These are phyloP conservation scores for Talaromyces sp. DNA, from an alignment of 2,329 filamentous ascomycete species.

Conservation along the genomic window DNA sequence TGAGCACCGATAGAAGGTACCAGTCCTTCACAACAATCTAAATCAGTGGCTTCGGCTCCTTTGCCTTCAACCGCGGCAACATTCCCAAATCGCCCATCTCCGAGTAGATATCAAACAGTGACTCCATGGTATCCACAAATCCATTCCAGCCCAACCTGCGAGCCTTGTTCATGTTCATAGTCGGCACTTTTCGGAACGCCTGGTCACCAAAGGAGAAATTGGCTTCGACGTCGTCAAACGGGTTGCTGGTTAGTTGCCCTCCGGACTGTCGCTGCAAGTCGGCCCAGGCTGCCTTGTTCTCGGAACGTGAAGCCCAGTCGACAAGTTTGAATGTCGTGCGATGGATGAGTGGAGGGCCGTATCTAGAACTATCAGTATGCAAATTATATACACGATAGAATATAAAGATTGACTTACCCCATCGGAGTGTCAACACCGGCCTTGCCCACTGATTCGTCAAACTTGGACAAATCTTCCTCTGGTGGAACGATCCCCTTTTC, in stretches of 20 bases:
- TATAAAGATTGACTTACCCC: background rate
- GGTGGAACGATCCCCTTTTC: slow-evolving; percentile 10
- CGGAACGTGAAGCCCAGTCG: slow-evolving; percentile 10
- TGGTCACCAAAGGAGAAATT: slow-evolving; percentile 20
- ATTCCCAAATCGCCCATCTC: slow-evolving; percentile 20
- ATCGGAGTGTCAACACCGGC: slow-evolving; percentile 15
- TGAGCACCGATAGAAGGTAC: no score
- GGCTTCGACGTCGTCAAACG: slow-evolving; percentile 19
- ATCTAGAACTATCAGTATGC: background rate
- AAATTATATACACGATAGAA: background rate
- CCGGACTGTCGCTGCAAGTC: slow-evolving; percentile 12
- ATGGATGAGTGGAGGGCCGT: background rate
- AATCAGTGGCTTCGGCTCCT: slow-evolving; percentile 17
- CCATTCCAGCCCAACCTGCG: slow-evolving; percentile 20
- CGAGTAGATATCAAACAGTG: slow-evolving; percentile 20
- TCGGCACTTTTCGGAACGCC: slow-evolving; percentile 14
- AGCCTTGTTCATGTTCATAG: slow-evolving; percentile 20
- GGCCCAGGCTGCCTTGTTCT: slow-evolving; percentile 17
- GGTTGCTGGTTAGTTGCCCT: slow-evolving; percentile 17
- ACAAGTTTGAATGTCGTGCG: background rate
- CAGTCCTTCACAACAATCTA: background rate
- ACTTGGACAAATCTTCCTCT: slow-evolving; percentile 18
- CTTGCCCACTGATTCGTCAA: slow-evolving; percentile 9
- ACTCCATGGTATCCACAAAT: slow-evolving; percentile 22
- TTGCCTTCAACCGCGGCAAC: slow-evolving; percentile 20